A percentile compares a stretch with the other conserved stretches of the same genome.
These are phyloP conservation scores for Purshia tridentata DNA, from an alignment of 306 rosid species.

Conservation along the genomic window DNA sequence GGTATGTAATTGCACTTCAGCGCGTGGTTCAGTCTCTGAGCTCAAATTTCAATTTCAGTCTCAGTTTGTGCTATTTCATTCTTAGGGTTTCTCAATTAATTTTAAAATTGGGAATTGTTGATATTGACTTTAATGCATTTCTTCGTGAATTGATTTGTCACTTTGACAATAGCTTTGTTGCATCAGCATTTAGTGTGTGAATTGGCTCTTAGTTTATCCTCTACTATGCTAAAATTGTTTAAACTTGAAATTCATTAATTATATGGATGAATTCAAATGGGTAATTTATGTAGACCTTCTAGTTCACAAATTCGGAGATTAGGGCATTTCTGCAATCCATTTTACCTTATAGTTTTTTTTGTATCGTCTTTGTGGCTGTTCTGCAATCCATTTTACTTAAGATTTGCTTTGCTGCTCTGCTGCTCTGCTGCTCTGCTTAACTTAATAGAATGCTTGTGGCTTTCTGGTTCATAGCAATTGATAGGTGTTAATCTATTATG, in stretches of 20 bases:
- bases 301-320: neutral
- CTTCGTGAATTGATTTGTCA: neutral
- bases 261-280: neutral
- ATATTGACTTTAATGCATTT: neutral
- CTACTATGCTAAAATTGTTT: neutral
- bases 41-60: neutral
- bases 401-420: neutral
- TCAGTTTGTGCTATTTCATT: neutral
- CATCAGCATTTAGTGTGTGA: neutral
- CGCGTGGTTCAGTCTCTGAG: neutral
- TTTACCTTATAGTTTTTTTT: neutral
- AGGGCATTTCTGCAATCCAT: neutral
- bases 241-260: neutral
- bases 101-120: neutral
- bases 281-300: neutral
- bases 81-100: neutral
- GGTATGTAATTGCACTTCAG: slow-evolving; percentile 30
- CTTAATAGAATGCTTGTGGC: neutral
- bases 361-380: neutral
- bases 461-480: neutral
- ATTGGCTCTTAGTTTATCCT: neutral
- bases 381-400: neutral
- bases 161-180: neutral
- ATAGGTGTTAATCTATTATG: neutral
- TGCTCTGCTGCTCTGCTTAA: neutral